Base-by-base conservation (phyloP, 768 basidiomycete genomes). In the Leucocoprinus sp. region DNA sequence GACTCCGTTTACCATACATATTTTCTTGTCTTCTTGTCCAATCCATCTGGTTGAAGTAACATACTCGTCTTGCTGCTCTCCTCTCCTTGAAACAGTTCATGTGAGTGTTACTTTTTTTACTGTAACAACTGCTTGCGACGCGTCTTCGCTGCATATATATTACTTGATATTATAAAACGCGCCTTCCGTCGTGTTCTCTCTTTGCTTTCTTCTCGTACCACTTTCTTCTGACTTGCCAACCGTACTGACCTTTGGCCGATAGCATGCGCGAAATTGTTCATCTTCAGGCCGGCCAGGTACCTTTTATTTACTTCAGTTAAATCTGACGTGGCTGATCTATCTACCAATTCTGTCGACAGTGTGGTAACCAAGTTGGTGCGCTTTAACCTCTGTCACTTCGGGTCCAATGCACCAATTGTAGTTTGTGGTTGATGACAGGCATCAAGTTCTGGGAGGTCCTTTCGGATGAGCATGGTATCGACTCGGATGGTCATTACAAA, bases 241-340 rank as follows among this genome's bases (percentile, higher is more conserved):
- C 53, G 37, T 47, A 22, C 62, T 66, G 54, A 66, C 57, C 37
- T 63, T 61, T 56, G 52, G 44, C 60, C 57, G 61, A 35, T 57
- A 91, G 88, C 76, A 92, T 91, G 89, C 89, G 93, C 76, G 93
- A 98, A 83, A 97, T 98, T 70, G 93, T 98, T 65, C 95, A 98
- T 72, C 82, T 98, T 61, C 95, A 98, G 69, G 97, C 95, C 54
- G 95, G 95, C 72, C 95, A 96, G 81, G 91, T 91, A 60, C 58
- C 82, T 68, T 41, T 35, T 57, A 72, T 63, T 42, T 40, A 26
- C 38, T 50, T 45, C 27, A 26, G 19, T 29, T 24, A 29, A 27
- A 21, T 11, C 39, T 44, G 8, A 23, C 43, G 28, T 47, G 35
- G n/a, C 46, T 48, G 24, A 48, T 24, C 23, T 31, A 9, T 34